phyloP scores from a whole-genome alignment of 495 filamentous ascomycete genomes.

The Xylaria palmicola region DNA sequence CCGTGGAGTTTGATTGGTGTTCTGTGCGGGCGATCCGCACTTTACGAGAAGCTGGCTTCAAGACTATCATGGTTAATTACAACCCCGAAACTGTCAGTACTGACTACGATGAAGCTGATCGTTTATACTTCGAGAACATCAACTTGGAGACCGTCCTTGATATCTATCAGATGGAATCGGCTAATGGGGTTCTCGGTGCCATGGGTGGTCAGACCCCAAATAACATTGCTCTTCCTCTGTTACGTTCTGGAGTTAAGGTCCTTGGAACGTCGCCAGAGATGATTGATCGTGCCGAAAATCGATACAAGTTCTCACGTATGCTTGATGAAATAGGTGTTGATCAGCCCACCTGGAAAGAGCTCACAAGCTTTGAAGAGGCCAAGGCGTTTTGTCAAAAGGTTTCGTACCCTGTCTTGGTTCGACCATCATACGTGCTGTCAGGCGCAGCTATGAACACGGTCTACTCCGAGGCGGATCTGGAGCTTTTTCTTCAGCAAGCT shows the following conservation, averaged over 20 bases:
- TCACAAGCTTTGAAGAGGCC: constrained; percentile 86
- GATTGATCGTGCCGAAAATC: constrained; percentile 97
- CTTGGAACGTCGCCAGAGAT: constrained; percentile 96
- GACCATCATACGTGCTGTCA: constrained; percentile 93
- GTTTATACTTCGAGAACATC: constrained; percentile 96
- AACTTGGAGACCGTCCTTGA: constrained; percentile 91
- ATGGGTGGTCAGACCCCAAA: constrained; percentile 99
- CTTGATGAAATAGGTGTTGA: constrained; percentile 94
- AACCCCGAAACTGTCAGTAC: constrained; percentile 95
- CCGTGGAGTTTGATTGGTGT: constrained; percentile 99
- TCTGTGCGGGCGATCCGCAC: constrained; percentile 96
- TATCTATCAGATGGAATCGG: constrained; percentile 87
- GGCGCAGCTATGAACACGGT: constrained; percentile 98
- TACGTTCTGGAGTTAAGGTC: constrained; percentile 86
- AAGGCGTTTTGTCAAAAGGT: constrained; percentile 80
- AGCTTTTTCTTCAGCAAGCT: constrained; percentile 84
- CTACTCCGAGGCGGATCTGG: constrained; percentile 80
- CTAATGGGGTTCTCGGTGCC: constrained; percentile 89
- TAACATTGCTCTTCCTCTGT: constrained; percentile 90
- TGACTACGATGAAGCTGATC: constrained; percentile 95
- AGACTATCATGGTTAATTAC: constrained; percentile 98
- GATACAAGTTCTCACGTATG: constrained; percentile 98
- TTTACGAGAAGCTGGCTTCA: constrained; percentile 79
- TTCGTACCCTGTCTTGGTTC: constrained; percentile 88
- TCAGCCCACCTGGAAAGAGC: constrained; percentile 96